phyloP scores from a whole-genome alignment of 768 basidiomycete genomes.

The Auricularia sp. region DNA sequence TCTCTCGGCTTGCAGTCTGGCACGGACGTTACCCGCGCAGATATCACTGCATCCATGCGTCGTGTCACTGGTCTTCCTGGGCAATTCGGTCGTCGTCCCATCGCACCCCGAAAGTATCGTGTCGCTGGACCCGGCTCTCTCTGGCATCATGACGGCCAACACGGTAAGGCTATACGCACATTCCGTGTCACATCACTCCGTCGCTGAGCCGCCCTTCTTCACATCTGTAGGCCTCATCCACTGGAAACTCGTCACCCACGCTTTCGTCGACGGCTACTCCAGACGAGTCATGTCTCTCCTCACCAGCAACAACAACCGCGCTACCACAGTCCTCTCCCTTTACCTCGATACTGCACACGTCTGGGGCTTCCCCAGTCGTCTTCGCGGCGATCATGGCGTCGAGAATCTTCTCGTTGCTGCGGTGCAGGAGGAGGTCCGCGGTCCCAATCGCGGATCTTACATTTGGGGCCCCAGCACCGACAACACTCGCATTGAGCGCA shows the following conservation, averaged over 20 bases:
- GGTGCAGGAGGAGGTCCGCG: slow-evolving; percentile 16
- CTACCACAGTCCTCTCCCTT: slow-evolving; percentile 25
- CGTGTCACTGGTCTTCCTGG: neutral
- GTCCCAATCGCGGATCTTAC: slow-evolving; percentile 20
- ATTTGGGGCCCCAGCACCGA: slow-evolving; percentile 25
- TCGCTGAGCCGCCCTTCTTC: slow-evolving; percentile 15
- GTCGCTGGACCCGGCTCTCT: slow-evolving; percentile 14
- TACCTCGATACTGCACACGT: slow-evolving; percentile 17
- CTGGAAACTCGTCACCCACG: slow-evolving; percentile 18
- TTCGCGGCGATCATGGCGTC: slow-evolving; percentile 30
- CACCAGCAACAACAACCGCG: slow-evolving; percentile 31
- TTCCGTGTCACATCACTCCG: slow-evolving; percentile 10
- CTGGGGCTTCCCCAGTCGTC: slow-evolving; percentile 23
- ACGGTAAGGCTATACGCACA: slow-evolving; percentile 10
- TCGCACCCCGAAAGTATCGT: slow-evolving; percentile 8
- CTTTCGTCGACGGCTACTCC: slow-evolving; percentile 14
- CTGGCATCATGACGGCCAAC: slow-evolving; percentile 19
- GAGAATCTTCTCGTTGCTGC: slow-evolving; percentile 25
- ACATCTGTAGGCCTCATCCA: slow-evolving; percentile 7
- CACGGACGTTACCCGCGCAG: neutral
- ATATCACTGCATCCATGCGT: neutral
- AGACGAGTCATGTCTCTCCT: slow-evolving; percentile 13
- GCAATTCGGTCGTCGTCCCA: slow-evolving; percentile 3
- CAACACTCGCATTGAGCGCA: slow-evolving; percentile 10
- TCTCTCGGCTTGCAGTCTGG: no score